Base-by-base conservation (phyloP, 306 rosid genomes). In the Begonia fuchsioides region DNA sequence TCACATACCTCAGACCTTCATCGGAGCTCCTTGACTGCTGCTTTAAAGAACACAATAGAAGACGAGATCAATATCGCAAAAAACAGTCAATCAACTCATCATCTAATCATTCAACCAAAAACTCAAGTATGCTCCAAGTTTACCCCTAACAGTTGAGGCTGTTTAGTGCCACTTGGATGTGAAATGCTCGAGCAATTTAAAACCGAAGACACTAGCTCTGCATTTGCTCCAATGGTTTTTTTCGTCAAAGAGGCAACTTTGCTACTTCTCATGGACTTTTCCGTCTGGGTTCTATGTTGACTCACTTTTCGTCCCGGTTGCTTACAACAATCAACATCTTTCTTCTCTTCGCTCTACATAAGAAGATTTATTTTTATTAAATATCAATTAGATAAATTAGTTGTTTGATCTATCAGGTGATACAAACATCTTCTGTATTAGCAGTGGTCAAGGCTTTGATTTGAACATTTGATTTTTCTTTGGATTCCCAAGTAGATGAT, bases 181-280 rank as follows among this genome's bases (percentile, higher is more conserved):
- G 32, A 26, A 3, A 3, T 26, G 32, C 32, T 26, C 32, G 32
- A 26, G 32, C 32, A 1, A 26, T 26, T 26, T 26, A 26, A 26
- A 26, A 26, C 32, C 3, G 32, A 26, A 26, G 32, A 26, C 32
- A 26, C 66, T 49, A 76, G 63, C 54, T 64, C 68, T 18, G 54
- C 75, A 62, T 52, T 77, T 56, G 79, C 75, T 70, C 78, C 87
- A 51, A 72, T 77, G 75, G 44, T 61, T 70, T 64, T 75, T 65
- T 62, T 77, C 12, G 47, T 56, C 49, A 68, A 65, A 46, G 67
- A 60, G 70, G 50, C 47, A 16, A 26, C 68, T 65, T 58, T 73
- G 10, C 70, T 52, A 62, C 66, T 60, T 18, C 68, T 60, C 17
- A 62, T 53, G 16, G 73, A 13, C 63, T 86, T 86, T 54, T 61